Percentiles rank a stretch among this genome's conserved stretches.
Evolutionary conservation across 176 grass and related monocot species (phyloP).

Genomic region (Aegilops speltoides): DNA sequence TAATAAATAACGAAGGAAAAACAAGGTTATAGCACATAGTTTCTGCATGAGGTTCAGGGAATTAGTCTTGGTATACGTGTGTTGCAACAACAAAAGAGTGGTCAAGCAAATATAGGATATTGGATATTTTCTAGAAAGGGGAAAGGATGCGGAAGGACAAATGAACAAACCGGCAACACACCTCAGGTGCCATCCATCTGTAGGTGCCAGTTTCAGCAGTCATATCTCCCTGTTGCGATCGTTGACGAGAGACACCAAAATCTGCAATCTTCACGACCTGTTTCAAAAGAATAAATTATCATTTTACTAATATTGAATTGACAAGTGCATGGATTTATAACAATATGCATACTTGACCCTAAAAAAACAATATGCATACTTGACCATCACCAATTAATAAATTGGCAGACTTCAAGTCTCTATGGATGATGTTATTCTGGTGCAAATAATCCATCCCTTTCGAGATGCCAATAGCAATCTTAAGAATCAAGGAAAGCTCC

Average conservation of each 20-base stretch:
- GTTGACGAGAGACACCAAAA: slow-evolving; percentile 85
- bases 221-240: slow-evolving; percentile 73
- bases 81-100: not conserved
- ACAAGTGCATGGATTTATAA: not conserved
- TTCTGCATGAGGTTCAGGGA: not conserved
- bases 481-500: slow-evolving; percentile 66
- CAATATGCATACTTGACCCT: slow-evolving; percentile 47
- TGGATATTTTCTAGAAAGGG: not conserved
- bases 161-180: slow-evolving; percentile 26
- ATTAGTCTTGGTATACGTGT: not conserved
- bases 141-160: not conserved
- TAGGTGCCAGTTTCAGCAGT: slow-evolving; percentile 99
- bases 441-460: slow-evolving; percentile 97
- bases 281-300: slow-evolving; percentile 28
- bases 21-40: not conserved
- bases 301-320: slow-evolving; percentile 31
- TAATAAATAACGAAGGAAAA: slow-evolving; percentile 6
- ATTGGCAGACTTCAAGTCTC: slow-evolving; percentile 94
- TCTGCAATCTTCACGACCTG: slow-evolving; percentile 94
- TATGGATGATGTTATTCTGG: slow-evolving; percentile 87
- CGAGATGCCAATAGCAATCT: slow-evolving; percentile 77
- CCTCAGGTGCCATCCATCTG: slow-evolving; percentile 99
- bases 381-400: slow-evolving; percentile 69
- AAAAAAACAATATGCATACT: slow-evolving; percentile 40
- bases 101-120: not conserved